These are phyloP conservation scores for Tricholoma sp. DNA, from an alignment of 768 basidiomycete genomes.

Conservation along the genomic window DNA sequence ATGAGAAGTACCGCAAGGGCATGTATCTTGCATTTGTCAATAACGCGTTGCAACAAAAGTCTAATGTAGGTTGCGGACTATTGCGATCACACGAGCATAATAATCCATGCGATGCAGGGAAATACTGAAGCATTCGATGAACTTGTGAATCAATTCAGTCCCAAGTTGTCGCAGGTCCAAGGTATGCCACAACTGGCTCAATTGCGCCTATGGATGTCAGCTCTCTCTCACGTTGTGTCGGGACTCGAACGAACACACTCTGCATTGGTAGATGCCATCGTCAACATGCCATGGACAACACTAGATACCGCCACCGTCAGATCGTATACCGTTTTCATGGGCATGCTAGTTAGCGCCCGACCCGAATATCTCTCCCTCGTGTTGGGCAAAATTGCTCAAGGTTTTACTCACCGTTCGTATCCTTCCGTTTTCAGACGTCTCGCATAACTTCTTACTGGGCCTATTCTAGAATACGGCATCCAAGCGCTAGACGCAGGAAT, in stretches of 20 bases:
- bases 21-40: constrained; percentile 83
- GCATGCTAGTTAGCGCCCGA: constrained; percentile 85
- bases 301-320: constrained; percentile 82
- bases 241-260: constrained; percentile 79
- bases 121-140: constrained; percentile 77
- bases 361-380: constrained; percentile 89
- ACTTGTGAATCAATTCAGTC: constrained; percentile 82
- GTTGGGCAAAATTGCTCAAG: constrained; percentile 74
- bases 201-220: constrained; percentile 76
- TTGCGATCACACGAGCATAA: constrained; percentile 5
- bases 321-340: constrained; percentile 84
- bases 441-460: constrained; percentile 3
- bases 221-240: constrained; percentile 89
- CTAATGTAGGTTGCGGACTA: constrained; percentile 42
- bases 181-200: constrained; percentile 42
- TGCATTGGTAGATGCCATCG: constrained; percentile 78
- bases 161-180: constrained; percentile 30
- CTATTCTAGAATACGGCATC: constrained; percentile 59
- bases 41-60: constrained; percentile 74
- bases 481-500: constrained; percentile 53
- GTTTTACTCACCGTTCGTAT: constrained; percentile 83
- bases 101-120: constrained; percentile 44
- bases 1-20: constrained; percentile 71
- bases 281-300: constrained; percentile 90
- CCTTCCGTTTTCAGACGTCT: not conserved